Conservation (phyloP, 768 basidiomycete species). For the Termitomyces sp. region DNA sequence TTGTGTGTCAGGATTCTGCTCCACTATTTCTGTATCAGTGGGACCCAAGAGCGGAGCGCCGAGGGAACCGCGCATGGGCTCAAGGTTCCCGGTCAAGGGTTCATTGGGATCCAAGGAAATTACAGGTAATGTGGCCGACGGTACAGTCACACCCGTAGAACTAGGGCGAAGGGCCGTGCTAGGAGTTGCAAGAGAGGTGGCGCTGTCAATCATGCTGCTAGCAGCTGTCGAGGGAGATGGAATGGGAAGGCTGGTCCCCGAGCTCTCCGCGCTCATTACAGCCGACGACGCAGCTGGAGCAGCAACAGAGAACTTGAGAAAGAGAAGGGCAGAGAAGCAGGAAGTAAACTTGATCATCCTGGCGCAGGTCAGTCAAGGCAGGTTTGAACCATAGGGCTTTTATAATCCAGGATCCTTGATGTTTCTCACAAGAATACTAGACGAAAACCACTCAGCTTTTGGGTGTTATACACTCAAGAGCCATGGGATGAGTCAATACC, state of each 20-base stretch:
- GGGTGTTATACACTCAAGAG: not conserved
- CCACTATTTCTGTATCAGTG: conserved; percentile 32
- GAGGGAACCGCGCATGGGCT: conserved; percentile 33
- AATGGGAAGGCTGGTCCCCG: not conserved
- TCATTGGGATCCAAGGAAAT: conserved; percentile 39
- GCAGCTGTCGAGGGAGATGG: not conserved
- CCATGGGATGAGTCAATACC: not conserved
- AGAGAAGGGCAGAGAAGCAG: conserved; percentile 29
- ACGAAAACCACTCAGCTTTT: not conserved
- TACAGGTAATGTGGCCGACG: conserved; percentile 39
- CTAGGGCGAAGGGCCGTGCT: conserved; percentile 1
- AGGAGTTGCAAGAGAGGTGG: not conserved
- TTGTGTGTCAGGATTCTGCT: conserved; percentile 37
- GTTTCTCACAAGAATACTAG: conserved; percentile 2
- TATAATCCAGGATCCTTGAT: conserved; percentile 4
- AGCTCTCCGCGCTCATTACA: not conserved
- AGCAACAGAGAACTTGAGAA: conserved; percentile 21
- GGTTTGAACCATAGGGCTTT: conserved; percentile 2
- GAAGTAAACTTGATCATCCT: conserved; percentile 32
- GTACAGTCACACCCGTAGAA: conserved; percentile 18
- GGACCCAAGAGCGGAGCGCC: conserved; percentile 41
- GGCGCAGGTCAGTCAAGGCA: conserved; percentile 2
- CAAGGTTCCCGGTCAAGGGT: conserved; percentile 23
- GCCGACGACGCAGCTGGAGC: conserved; percentile 23
- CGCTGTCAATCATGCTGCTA: not conserved